These are phyloP conservation scores for Cladosporium sp. DNA, from an alignment of 2,329 filamentous ascomycete genomes.

Conservation along the genomic window DNA sequence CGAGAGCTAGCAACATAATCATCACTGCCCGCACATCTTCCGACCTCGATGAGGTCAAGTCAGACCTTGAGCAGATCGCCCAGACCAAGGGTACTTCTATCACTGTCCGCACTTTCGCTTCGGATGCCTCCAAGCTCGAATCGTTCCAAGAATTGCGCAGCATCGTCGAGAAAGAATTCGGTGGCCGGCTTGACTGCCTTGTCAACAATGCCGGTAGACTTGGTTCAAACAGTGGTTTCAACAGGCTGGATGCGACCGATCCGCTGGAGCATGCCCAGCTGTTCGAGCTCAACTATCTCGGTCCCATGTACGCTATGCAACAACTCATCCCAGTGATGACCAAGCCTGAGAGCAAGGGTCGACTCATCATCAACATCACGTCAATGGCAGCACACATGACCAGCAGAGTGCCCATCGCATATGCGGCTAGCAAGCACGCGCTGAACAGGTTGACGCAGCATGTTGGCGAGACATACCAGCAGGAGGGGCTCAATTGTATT, in stretches of 20 bases:
- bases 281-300: conserved; percentile 15
- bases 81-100: not conserved
- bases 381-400: conserved; percentile 22
- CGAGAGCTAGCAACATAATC: conserved; percentile 23
- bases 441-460: conserved; percentile 24
- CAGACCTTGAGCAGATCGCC: conserved; percentile 6
- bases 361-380: conserved; percentile 22
- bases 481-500: conserved; percentile 20
- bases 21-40: conserved; percentile 22
- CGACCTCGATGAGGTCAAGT: conserved; percentile 15
- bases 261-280: conserved; percentile 11
- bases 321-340: conserved; percentile 11
- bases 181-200: conserved; percentile 4
- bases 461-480: conserved; percentile 19
- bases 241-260: conserved; percentile 9
- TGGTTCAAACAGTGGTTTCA: conserved; percentile 7
- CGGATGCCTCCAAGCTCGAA: conserved; percentile 17
- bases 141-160: conserved; percentile 15
- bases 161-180: conserved; percentile 18
- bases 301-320: conserved; percentile 14
- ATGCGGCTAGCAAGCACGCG: conserved; percentile 21
- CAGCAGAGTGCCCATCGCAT: conserved; percentile 22
- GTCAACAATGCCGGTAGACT: conserved; percentile 24
- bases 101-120: conserved; percentile 7
- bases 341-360: conserved; percentile 3